A percentile compares a stretch with the other conserved stretches of the same genome.
Conservation (phyloP, 805 yeast genomes). For the Alloascoidea africana region DNA sequence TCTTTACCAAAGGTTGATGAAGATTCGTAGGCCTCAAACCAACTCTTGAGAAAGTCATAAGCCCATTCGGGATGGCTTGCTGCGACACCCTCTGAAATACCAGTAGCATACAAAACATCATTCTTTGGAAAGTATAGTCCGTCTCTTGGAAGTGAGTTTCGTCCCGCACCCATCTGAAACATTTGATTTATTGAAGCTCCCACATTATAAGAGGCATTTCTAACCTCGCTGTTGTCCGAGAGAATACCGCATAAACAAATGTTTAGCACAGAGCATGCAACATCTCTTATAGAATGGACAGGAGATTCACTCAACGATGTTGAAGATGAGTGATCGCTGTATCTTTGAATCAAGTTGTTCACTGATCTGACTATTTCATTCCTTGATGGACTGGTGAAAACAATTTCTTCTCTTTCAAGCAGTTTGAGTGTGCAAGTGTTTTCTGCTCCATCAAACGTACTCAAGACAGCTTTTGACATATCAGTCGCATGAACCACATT, state of each 20-base stretch:
- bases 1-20: neutral
- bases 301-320: neutral
- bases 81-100: conserved; percentile 45
- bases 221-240: conserved; percentile 39
- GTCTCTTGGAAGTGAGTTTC: conserved; percentile 35
- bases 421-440: no score
- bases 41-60: conserved; percentile 32
- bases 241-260: conserved; percentile 55
- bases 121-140: conserved; percentile 58
- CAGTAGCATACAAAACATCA: conserved; percentile 41
- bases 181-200: conserved; percentile 46
- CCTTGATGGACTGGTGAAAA: neutral
- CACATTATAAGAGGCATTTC: conserved; percentile 47
- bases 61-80: conserved; percentile 41
- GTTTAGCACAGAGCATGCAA: conserved; percentile 48
- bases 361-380: neutral
- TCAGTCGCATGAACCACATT: conserved; percentile 28
- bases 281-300: conserved; percentile 13
- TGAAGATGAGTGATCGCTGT: neutral
- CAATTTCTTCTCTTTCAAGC: neutral
- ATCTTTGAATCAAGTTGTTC: neutral
- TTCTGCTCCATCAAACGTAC: no score
- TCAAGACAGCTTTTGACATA: conserved; percentile 26
- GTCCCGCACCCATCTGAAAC: conserved; percentile 45
- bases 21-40: conserved; percentile 30